phyloP scores from a whole-genome alignment of 2,329 filamentous ascomycete genomes.

The Hirsutella thompsonii region DNA sequence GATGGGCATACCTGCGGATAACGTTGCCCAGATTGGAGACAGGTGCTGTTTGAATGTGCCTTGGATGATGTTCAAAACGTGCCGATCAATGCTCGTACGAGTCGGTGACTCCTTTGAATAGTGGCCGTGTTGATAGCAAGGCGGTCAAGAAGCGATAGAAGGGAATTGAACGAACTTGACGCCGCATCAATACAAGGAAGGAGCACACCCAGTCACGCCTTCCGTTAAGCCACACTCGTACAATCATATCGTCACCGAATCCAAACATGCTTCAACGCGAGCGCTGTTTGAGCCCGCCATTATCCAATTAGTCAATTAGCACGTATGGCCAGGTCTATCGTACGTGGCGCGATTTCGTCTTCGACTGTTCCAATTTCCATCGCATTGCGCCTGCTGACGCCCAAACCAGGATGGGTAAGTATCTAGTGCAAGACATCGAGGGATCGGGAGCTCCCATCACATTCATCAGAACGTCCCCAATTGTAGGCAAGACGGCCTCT shows the following conservation, averaged over 20 bases:
- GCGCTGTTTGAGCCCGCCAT: background rate
- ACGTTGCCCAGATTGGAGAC: background rate
- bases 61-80: no score
- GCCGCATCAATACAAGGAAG: no score
- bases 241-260: no score
- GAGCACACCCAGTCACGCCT: no score
- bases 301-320: conserved; percentile 11
- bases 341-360: conserved; percentile 6
- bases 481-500: background rate
- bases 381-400: conserved; percentile 7
- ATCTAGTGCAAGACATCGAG: conserved; percentile 2
- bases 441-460: background rate
- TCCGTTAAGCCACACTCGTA: no score
- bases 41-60: no score
- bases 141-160: no score
- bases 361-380: conserved; percentile 5
- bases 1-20: conserved; percentile 31
- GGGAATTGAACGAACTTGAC: no score
- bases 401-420: conserved; percentile 3
- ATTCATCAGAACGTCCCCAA: no score
- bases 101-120: background rate
- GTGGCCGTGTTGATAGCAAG: no score
- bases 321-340: conserved; percentile 11
- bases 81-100: background rate
- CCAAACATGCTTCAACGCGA: no score